Evolutionary conservation across 2,329 filamentous ascomycete genomes (phyloP).

Genomic region (Colletotrichum sublineola): DNA sequence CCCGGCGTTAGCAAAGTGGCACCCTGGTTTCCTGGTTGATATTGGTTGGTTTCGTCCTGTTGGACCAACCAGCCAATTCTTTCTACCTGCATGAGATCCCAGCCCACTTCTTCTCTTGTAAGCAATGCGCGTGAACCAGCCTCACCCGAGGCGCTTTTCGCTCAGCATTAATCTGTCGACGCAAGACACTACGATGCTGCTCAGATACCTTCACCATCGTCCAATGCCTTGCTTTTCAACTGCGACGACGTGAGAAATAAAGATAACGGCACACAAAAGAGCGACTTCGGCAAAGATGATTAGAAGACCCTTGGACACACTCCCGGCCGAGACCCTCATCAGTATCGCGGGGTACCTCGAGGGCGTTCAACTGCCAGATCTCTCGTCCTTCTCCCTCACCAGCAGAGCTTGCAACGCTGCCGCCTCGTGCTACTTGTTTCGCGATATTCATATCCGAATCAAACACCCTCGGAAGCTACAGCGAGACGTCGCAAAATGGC

Average conservation of each 20-base stretch:
- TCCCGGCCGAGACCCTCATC: constrained; percentile 24
- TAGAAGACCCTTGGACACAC: background rate
- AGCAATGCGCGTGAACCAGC: constrained; percentile 14
- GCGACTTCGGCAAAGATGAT: constrained; percentile 11
- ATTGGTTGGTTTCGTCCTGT: constrained; percentile 14
- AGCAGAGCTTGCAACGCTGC: constrained; percentile 3
- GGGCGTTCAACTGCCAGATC: background rate
- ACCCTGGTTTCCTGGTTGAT: constrained; percentile 2
- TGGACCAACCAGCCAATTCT: constrained; percentile 9
- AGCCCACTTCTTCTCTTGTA: constrained; percentile 20
- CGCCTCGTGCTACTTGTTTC: constrained; percentile 17
- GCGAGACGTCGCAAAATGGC: constrained; percentile 14
- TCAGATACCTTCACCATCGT: background rate
- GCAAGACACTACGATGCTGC: constrained; percentile 8
- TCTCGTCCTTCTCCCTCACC: constrained; percentile 16
- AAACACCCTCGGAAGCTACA: constrained; percentile 5
- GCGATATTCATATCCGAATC: constrained; percentile 9
- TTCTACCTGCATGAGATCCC: background rate
- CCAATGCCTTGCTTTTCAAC: background rate
- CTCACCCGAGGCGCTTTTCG: constrained; percentile 9
- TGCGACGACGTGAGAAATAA: background rate
- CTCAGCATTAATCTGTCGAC: constrained; percentile 1
- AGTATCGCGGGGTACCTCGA: constrained; percentile 18
- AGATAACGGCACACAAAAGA: background rate
- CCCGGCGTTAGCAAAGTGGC: constrained; percentile 7